Percentiles rank a stretch among this genome's conserved stretches.
phyloP scores from a whole-genome alignment of 306 rosid genomes.

The Fagus crenata region DNA sequence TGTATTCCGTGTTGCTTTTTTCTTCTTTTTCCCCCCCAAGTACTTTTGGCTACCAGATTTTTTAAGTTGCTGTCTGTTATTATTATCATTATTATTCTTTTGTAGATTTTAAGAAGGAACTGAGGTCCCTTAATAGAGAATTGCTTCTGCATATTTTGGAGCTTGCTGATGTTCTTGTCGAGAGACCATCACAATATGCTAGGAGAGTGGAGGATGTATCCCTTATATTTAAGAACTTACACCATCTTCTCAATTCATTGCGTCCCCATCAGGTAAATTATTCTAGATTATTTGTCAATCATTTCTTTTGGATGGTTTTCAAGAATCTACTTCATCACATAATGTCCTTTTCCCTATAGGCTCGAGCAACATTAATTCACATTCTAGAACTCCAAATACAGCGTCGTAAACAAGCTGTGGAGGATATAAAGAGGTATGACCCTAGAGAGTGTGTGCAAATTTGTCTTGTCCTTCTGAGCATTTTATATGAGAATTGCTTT shows the following conservation, averaged over 20 bases:
- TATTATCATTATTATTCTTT: not conserved
- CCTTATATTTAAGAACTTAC: constrained; percentile 82
- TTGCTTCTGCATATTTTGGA: constrained; percentile 83
- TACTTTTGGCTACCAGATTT: not conserved
- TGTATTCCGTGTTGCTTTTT: not conserved
- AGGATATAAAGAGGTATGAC: constrained; percentile 84
- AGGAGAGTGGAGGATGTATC: constrained; percentile 97
- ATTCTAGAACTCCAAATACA: constrained; percentile 87
- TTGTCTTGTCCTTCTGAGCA: constrained; percentile 6
- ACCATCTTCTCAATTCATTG: constrained; percentile 84
- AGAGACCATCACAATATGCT: constrained; percentile 92
- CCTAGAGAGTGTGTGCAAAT: not conserved
- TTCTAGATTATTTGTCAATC: not conserved
- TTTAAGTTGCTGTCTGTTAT: constrained; percentile 11
- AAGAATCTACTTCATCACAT: not conserved
- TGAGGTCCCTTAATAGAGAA: constrained; percentile 84
- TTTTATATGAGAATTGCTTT: constrained; percentile 1
- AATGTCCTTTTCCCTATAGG: constrained; percentile 47
- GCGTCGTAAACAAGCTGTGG: constrained; percentile 86
- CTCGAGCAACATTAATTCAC: constrained; percentile 83
- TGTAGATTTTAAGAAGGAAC: constrained; percentile 83
- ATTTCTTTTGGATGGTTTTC: not conserved
- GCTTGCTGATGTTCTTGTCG: constrained; percentile 91
- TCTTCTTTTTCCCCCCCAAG: constrained; percentile 2
- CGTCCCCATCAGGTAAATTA: constrained; percentile 83